Evolutionary conservation across 805 yeast genomes (phyloP), one percentile per base, ranked within the genome.

Genomic region (Candida koratica): DNA sequence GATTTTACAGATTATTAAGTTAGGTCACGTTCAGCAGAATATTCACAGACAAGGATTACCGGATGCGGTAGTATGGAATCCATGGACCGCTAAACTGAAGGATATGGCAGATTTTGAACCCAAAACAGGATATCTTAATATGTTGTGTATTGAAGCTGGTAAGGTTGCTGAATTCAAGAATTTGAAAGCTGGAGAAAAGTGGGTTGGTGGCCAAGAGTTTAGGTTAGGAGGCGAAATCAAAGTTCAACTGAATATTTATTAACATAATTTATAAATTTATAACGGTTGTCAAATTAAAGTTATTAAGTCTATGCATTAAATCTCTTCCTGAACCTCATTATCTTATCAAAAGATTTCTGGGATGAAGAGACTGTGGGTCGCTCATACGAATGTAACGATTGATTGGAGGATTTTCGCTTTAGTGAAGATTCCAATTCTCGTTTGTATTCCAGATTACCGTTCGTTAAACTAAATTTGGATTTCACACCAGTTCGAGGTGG

Each of bases 71-170:
- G 97, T 93, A 37, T 93, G 98, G 98, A 93, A 93, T 60, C 98
- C 98, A 24, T 93, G 97, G 98, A 68, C 75, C 46, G 73, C 82
- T 38, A 85, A 84, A 58, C 76, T 93, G n/a, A 68, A 64, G 16
- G 80, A 82, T 2, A 85, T 93, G 90, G 80, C 69, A 27, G 98
- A 93, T 62, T 93, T 90, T 52, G 74, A 71, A 49, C 98, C 97
- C 34, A 86, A 84, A 56, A 59, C 62, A 36, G 97, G 96, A 5
- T 93, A 70, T 67, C 71, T 78, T 47, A 69, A 81, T 30, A 90
- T 93, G 97, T 77, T 93, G 39, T 93, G 98, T 63, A 75, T 93
- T 39, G 98, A 93, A 61, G 94, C 96, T 2, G 98, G 98, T 28
- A 71, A 80, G 47, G 97, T 93, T 25, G 71, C 75, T 39, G 78